phyloP scores from a whole-genome alignment of 148 eudicot species.

The Salicornia ramosissima region DNA sequence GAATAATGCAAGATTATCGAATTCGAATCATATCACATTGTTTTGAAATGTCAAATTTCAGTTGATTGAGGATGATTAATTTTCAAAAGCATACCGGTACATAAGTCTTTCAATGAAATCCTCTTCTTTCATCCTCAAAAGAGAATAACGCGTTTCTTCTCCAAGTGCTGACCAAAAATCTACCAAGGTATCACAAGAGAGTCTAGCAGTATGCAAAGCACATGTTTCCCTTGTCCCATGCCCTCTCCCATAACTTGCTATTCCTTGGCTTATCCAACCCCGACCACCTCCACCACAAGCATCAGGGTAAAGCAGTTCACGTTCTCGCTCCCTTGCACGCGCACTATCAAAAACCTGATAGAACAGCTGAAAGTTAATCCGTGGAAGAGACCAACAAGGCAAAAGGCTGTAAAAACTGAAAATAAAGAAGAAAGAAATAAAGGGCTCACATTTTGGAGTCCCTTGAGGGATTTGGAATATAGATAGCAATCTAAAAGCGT shows the following conservation, averaged over 20 bases:
- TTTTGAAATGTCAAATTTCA: slow-evolving; percentile 5
- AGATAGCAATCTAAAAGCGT: slow-evolving; percentile 84
- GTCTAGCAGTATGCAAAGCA: slow-evolving; percentile 96
- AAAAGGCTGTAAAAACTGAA: neutral
- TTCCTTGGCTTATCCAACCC: slow-evolving; percentile 97
- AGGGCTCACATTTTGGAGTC: slow-evolving; percentile 70
- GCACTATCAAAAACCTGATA: slow-evolving; percentile 93
- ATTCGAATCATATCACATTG: neutral
- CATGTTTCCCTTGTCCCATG: slow-evolving; percentile 96
- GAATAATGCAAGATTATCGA: neutral
- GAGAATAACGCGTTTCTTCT: slow-evolving; percentile 85
- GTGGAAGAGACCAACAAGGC: slow-evolving; percentile 5
- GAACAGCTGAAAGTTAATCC: slow-evolving; percentile 15
- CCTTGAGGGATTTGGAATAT: slow-evolving; percentile 70
- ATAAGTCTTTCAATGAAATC: slow-evolving; percentile 95
- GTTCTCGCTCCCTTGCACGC: slow-evolving; percentile 87
- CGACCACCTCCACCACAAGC: slow-evolving; percentile 98
- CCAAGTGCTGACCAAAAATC: slow-evolving; percentile 99
- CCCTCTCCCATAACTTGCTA: slow-evolving; percentile 80
- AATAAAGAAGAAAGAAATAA: neutral
- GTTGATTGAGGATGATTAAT: neutral
- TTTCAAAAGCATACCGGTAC: slow-evolving; percentile 60
- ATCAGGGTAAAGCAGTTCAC: slow-evolving; percentile 94
- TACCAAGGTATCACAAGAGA: slow-evolving; percentile 91
- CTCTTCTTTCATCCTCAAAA: slow-evolving; percentile 93